Evolutionary conservation across 148 eudicot genomes (phyloP).

Genomic region (Simmondsia chinensis): DNA sequence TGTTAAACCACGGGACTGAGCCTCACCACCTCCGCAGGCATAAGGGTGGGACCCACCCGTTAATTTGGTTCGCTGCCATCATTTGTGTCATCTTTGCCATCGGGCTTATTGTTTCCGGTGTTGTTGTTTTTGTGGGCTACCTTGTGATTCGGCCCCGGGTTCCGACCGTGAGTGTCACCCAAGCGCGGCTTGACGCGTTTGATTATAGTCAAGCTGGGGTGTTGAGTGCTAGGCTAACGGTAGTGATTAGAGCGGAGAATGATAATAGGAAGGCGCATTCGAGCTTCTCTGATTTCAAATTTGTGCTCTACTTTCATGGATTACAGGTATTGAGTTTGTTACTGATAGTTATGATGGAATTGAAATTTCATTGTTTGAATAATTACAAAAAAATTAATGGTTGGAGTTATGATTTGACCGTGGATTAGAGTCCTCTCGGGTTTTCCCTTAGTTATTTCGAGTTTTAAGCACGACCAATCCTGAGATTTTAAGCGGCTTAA

Average conservation of each 20-base stretch:
- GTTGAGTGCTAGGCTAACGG: conserved; percentile 34
- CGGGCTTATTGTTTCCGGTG: conserved; percentile 42
- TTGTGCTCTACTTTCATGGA: conserved; percentile 33
- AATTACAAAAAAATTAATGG: too few relatives aligned
- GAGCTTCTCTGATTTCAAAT: conserved; percentile 38
- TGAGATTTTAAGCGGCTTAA: too few relatives aligned
- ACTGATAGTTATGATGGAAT: too few relatives aligned
- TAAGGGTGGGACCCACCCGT: conserved; percentile 43
- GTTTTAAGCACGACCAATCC: too few relatives aligned
- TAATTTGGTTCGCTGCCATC: conserved; percentile 56
- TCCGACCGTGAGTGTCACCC: conserved; percentile 37
- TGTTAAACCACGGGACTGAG: too few relatives aligned
- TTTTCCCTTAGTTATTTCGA: too few relatives aligned
- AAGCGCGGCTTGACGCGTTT: conserved; percentile 43
- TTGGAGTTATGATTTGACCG: too few relatives aligned
- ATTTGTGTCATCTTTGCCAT: conserved; percentile 49
- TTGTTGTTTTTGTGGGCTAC: conserved; percentile 52
- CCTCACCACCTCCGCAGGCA: conserved; percentile 6
- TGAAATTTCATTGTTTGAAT: too few relatives aligned
- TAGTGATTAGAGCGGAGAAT: conserved; percentile 46
- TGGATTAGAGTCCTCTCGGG: too few relatives aligned
- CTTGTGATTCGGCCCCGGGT: conserved; percentile 36
- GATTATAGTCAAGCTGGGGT: conserved; percentile 33
- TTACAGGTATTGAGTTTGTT: too few relatives aligned
- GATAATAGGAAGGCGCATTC: conserved; percentile 47